These are phyloP conservation scores for Ceratobasidium sp. DNA, from an alignment of 1,284 basidiomycete species.

Conservation along the genomic window DNA sequence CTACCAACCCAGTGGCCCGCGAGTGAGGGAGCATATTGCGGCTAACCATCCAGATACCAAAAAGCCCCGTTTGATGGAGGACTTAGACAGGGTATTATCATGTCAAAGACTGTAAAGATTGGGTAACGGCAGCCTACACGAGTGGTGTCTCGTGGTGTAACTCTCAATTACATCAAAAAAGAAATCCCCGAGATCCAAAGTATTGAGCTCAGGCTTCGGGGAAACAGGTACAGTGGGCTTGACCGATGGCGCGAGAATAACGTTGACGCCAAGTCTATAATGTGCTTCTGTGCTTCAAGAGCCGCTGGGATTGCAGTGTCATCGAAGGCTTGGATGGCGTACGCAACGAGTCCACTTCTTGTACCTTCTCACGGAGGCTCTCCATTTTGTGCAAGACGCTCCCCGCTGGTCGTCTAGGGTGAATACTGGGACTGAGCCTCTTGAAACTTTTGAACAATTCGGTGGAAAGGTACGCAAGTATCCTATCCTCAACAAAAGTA, in stretches of 20 bases:
- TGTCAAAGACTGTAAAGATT: too few relatives aligned
- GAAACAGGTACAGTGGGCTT: neutral
- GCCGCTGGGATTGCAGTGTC: neutral
- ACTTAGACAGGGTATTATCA: too few relatives aligned
- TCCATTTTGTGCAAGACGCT: conserved; percentile 3
- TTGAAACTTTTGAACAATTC: conserved; percentile 4
- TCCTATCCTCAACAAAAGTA: neutral
- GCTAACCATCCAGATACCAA: too few relatives aligned
- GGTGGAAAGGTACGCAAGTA: neutral
- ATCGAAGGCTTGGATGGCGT: conserved; percentile 11
- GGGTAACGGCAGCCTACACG: too few relatives aligned
- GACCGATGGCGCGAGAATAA: neutral
- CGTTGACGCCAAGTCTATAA: conserved; percentile 6
- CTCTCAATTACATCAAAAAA: too few relatives aligned
- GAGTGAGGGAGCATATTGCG: conserved; percentile 81
- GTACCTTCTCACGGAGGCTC: conserved; percentile 14
- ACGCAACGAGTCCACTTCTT: conserved; percentile 15
- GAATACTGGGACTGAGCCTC: conserved; percentile 4
- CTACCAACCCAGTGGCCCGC: too few relatives aligned
- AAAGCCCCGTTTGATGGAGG: too few relatives aligned
- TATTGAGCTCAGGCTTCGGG: conserved; percentile 31
- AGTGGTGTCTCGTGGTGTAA: too few relatives aligned
- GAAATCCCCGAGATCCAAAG: conserved; percentile 10
- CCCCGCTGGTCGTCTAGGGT: neutral
- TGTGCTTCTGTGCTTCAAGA: conserved; percentile 25